Percentiles rank a stretch among this genome's conserved stretches.
phyloP scores from a whole-genome alignment of 164 flowering plant species.

The Berberis vulgaris region DNA sequence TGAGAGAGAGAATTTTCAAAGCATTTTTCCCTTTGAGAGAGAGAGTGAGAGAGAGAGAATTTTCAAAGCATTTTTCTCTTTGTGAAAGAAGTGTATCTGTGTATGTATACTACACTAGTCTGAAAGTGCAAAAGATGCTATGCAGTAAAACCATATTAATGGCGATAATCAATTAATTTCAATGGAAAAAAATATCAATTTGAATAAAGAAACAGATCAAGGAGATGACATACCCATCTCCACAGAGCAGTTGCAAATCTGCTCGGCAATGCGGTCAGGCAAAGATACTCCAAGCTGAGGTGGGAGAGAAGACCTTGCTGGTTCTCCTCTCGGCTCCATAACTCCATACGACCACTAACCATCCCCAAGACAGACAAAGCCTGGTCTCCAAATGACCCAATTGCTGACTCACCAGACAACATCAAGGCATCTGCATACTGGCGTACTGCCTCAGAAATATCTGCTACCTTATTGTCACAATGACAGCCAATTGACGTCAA shows the following conservation, averaged over 20 bases:
- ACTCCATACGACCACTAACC: constrained; percentile 62
- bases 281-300: constrained; percentile 41
- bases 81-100: too few species aligned
- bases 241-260: constrained; percentile 67
- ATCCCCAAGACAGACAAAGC: constrained; percentile 64
- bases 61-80: too few species aligned
- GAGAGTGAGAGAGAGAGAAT: too few species aligned
- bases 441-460: constrained; percentile 86
- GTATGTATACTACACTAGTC: too few species aligned
- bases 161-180: too few species aligned
- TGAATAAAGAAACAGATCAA: not conserved
- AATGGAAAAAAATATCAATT: not conserved
- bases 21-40: too few species aligned
- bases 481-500: constrained; percentile 6
- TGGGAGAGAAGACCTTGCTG: constrained; percentile 28
- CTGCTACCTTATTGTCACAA: constrained; percentile 59
- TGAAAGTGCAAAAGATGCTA: too few species aligned
- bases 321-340: constrained; percentile 62
- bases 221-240: constrained; percentile 51
- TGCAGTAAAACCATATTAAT: too few species aligned
- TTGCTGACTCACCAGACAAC: constrained; percentile 93
- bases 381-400: constrained; percentile 59
- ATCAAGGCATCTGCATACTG: constrained; percentile 87
- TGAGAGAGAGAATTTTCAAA: too few species aligned
- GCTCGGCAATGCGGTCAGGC: constrained; percentile 61